Evolutionary conservation across 73 alveolate species (phyloP).

Genomic region (Breviolum minutum): DNA sequence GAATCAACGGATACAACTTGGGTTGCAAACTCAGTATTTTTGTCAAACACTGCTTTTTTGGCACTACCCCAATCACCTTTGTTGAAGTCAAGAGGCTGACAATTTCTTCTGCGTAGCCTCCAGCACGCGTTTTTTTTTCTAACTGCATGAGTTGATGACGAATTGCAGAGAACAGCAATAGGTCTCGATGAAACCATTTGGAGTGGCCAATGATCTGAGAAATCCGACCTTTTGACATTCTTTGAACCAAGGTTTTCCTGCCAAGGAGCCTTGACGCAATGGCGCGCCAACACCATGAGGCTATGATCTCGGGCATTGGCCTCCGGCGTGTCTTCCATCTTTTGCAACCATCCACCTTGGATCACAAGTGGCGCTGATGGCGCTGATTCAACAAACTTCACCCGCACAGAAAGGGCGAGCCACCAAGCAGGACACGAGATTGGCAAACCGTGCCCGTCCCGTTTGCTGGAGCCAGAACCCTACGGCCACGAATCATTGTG

Average conservation of each 20-base stretch:
- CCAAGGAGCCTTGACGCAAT: conserved; percentile 16
- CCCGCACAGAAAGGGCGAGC: background rate
- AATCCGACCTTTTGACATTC: too few relatives aligned
- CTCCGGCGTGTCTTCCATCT: background rate
- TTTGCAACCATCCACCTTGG: conserved; percentile 31
- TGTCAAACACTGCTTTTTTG: background rate
- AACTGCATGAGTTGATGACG: too few relatives aligned
- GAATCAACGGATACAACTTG: background rate
- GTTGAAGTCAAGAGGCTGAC: background rate
- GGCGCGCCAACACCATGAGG: conserved; percentile 30
- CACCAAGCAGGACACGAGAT: background rate
- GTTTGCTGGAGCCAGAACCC: conserved; percentile 16
- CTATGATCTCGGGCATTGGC: background rate
- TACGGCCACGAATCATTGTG: background rate
- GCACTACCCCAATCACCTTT: background rate
- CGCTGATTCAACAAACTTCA: background rate
- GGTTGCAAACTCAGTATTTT: background rate
- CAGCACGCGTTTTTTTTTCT: background rate
- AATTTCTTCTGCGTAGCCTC: conserved; percentile 41
- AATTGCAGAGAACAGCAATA: too few relatives aligned
- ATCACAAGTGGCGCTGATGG: too few relatives aligned
- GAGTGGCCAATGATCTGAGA: too few relatives aligned
- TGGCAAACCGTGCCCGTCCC: conserved; percentile 14
- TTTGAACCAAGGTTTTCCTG: too few relatives aligned
- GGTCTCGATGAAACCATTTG: too few relatives aligned